A percentile compares a stretch with the other conserved stretches of the same genome.
phyloP scores from a whole-genome alignment of 495 filamentous ascomycete genomes.

The Penicillium goetzii region DNA sequence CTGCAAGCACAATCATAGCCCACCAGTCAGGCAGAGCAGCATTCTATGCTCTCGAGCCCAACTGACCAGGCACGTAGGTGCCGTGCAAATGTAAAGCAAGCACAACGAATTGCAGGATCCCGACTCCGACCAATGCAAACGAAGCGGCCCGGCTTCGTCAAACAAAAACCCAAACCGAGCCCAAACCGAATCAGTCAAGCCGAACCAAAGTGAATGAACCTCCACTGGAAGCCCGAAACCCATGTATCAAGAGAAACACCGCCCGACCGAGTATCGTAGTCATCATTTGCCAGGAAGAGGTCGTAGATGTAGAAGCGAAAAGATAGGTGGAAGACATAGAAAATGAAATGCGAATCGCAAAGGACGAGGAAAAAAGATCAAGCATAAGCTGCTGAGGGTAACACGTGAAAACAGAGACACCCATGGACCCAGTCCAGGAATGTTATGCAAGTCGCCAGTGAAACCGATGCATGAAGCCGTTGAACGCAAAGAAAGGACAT shows the following conservation, averaged over 20 bases:
- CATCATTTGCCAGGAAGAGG: neutral
- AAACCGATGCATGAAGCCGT: slow-evolving; percentile 23
- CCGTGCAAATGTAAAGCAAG: slow-evolving; percentile 15
- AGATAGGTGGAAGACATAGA: neutral
- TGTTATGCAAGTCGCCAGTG: slow-evolving; percentile 17
- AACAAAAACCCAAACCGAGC: slow-evolving; percentile 12
- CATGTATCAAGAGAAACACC: slow-evolving; percentile 29
- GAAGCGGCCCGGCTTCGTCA: slow-evolving; percentile 12
- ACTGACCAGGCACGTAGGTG: slow-evolving; percentile 16
- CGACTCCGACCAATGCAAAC: slow-evolving; percentile 36
- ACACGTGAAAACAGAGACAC: slow-evolving; percentile 8
- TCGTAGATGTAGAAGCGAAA: neutral
- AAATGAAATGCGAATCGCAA: neutral
- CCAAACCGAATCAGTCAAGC: slow-evolving; percentile 5
- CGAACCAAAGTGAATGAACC: slow-evolving; percentile 20
- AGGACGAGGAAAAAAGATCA: slow-evolving; percentile 18
- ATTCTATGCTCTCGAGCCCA: slow-evolving; percentile 11
- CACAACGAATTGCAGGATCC: slow-evolving; percentile 20
- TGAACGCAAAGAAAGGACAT: slow-evolving; percentile 11
- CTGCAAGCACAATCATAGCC: neutral
- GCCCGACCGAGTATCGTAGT: slow-evolving; percentile 21
- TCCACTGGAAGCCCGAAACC: slow-evolving; percentile 22
- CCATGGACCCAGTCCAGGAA: slow-evolving; percentile 31
- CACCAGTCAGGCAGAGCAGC: neutral
- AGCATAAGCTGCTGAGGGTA: slow-evolving; percentile 25